Percentiles rank a stretch among this genome's conserved stretches.
These are phyloP conservation scores for Aspergillus cejpii DNA, from an alignment of 2,329 filamentous ascomycete species.

Conservation along the genomic window DNA sequence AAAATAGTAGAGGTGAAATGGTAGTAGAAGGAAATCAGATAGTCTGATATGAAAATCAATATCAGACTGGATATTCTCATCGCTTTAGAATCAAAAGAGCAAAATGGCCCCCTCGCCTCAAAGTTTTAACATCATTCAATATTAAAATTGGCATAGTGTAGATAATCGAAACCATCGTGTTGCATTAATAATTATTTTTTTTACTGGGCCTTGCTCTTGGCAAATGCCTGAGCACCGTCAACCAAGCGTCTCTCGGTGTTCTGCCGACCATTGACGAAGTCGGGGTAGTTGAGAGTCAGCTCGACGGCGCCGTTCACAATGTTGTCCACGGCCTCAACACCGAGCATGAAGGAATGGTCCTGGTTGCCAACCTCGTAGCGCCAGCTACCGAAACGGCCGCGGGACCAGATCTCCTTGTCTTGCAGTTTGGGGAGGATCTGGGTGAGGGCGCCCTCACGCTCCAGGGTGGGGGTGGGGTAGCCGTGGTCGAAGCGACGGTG, in stretches of 20 bases:
- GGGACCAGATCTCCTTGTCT: constrained; percentile 84
- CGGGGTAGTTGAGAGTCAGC: constrained; percentile 91
- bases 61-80: too few relatives aligned
- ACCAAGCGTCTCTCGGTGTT: constrained; percentile 58
- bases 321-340: constrained; percentile 86
- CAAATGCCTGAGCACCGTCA: constrained; percentile 55
- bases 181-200: constrained; percentile 9
- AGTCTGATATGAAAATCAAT: too few relatives aligned
- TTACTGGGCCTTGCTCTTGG: constrained; percentile 40
- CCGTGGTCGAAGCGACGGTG: constrained; percentile 97
- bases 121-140: constrained; percentile 16
- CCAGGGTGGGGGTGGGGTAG: constrained; percentile 89
- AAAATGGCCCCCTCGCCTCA: constrained; percentile 16
- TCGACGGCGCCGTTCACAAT: constrained; percentile 84
- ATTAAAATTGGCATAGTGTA: constrained; percentile 17
- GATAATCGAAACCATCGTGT: constrained; percentile 5
- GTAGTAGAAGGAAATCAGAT: constrained; percentile 9
- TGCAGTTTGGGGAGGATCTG: constrained; percentile 89
- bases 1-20: constrained; percentile 3
- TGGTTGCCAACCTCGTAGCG: constrained; percentile 96
- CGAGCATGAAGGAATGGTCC: constrained; percentile 96
- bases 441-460: constrained; percentile 91
- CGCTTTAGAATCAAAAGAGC: constrained; percentile 25
- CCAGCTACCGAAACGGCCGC: constrained; percentile 97
- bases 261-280: constrained; percentile 75